Conservation (phyloP, 2,329 filamentous ascomycete genomes). For the Trichoderma sp. region DNA sequence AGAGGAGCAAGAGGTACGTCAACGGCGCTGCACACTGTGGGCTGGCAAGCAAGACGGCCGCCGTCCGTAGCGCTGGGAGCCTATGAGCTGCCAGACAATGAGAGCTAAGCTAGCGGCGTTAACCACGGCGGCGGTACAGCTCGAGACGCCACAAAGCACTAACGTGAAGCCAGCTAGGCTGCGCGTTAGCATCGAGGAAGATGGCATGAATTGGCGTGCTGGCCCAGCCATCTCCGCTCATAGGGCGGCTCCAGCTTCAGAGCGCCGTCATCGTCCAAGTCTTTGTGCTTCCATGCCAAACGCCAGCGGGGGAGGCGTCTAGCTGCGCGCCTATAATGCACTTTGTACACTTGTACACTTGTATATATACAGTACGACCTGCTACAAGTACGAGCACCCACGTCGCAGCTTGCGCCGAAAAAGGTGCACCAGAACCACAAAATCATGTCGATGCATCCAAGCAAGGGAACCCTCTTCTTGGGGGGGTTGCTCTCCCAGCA, state of each 20-base stretch:
- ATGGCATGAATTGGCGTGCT: not conserved
- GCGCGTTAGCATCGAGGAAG: not conserved
- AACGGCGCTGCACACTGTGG: not conserved
- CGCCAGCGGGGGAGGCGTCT: not conserved
- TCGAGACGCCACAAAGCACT: not conserved
- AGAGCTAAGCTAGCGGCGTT: not conserved
- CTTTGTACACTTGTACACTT: no score
- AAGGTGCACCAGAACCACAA: not conserved
- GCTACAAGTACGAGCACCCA: no score
- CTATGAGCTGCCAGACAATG: not conserved
- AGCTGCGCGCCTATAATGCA: no score
- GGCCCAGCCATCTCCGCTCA: slow-evolving; percentile 12
- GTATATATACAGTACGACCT: no score
- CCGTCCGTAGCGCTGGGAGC: not conserved
- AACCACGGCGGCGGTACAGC: not conserved
- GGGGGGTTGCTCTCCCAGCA: not conserved
- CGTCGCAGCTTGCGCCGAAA: not conserved
- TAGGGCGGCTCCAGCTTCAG: slow-evolving; percentile 7
- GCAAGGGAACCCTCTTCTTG: not conserved
- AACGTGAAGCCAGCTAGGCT: not conserved
- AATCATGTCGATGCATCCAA: not conserved
- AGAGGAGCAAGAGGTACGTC: not conserved
- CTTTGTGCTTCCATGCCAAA: not conserved
- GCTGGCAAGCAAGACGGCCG: not conserved
- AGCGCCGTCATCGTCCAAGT: not conserved